Conservation (phyloP, 129 eudicot species). For the Artemisia argyi region DNA sequence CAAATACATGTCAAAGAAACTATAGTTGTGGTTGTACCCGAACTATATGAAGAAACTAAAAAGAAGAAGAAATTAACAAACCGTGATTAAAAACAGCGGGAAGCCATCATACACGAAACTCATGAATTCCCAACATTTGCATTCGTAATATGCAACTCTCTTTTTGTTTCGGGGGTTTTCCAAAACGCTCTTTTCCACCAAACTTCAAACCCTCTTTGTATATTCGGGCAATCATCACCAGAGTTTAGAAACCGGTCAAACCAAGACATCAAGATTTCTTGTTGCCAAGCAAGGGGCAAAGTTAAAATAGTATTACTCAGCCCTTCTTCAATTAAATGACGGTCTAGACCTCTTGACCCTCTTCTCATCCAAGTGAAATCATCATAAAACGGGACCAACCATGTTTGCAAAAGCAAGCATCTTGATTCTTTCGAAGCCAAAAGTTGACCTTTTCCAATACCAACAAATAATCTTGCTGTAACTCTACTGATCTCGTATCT, state of each 20-base stretch:
- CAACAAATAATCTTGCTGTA: conserved; percentile 86
- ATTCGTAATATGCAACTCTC: background rate
- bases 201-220: conserved; percentile 84
- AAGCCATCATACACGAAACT: background rate
- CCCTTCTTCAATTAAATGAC: conserved; percentile 92
- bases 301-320: conserved; percentile 77
- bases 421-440: conserved; percentile 85
- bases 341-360: conserved; percentile 81
- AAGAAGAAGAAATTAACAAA: no score
- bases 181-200: conserved; percentile 98
- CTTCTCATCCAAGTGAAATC: conserved; percentile 97
- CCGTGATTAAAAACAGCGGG: no score
- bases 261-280: conserved; percentile 83
- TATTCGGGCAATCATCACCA: conserved; percentile 93
- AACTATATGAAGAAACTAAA: no score
- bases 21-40: no score
- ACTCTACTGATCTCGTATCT: conserved; percentile 82
- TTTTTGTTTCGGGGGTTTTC: conserved; percentile 26
- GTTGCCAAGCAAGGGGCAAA: conserved; percentile 84
- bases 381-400: conserved; percentile 92
- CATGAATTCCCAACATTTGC: background rate
- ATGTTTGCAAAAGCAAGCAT: conserved; percentile 76
- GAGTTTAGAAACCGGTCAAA: conserved; percentile 79
- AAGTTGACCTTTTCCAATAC: conserved; percentile 85
- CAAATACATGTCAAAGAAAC: no score